phyloP scores from a whole-genome alignment of 2,329 filamentous ascomycete genomes.

The Aspergillus sp. region DNA sequence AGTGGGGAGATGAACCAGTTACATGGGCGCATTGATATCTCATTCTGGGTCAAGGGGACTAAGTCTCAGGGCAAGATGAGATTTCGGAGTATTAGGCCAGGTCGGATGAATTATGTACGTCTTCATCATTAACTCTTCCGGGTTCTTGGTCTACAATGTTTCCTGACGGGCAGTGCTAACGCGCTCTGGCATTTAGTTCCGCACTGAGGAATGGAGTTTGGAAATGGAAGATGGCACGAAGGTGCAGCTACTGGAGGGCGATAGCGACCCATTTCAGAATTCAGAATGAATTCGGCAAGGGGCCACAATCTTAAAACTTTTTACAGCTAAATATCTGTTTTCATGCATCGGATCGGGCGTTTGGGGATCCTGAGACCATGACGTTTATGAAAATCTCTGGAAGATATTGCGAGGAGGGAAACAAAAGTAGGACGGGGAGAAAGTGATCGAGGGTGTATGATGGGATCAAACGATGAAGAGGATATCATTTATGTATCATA shows the following conservation, averaged over 20 bases:
- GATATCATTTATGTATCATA: constrained; percentile 36
- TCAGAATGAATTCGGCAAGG: constrained; percentile 30
- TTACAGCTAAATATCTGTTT: constrained; percentile 14
- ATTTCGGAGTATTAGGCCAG: constrained; percentile 67
- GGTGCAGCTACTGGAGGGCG: constrained; percentile 66
- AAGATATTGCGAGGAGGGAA: background rate
- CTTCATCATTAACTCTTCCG: background rate
- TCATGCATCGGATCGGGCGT: constrained; percentile 18
- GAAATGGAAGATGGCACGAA: constrained; percentile 57
- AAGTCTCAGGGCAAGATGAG: constrained; percentile 63
- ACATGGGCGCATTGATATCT: constrained; percentile 80
- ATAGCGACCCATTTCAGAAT: constrained; percentile 58
- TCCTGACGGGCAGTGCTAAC: constrained; percentile 1
- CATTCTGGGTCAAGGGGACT: constrained; percentile 77
- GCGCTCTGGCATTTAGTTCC: constrained; percentile 48
- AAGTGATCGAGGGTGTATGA: constrained; percentile 2
- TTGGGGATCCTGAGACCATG: constrained; percentile 5
- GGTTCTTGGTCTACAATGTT: background rate
- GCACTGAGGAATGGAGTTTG: constrained; percentile 86
- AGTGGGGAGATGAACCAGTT: constrained; percentile 85
- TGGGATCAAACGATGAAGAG: constrained; percentile 11
- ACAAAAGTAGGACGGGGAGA: background rate
- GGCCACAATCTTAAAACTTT: constrained; percentile 8
- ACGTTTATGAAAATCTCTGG: background rate
- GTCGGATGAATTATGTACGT: constrained; percentile 52